Evolutionary conservation across 179 eudicot species (phyloP), one percentile per base, ranked within the genome.

Genomic region (Sideroxylon spinosum): DNA sequence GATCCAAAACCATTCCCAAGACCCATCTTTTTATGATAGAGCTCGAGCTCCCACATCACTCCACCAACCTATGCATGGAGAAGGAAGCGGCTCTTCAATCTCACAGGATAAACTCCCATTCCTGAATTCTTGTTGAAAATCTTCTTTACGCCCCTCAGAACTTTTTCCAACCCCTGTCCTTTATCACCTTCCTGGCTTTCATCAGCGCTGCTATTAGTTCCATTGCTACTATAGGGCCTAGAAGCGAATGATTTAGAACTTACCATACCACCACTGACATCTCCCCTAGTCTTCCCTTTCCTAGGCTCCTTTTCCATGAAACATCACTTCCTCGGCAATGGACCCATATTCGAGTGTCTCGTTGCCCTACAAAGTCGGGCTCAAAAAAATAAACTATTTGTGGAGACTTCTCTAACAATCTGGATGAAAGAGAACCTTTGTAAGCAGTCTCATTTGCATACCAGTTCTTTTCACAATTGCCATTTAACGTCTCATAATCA

Each of bases 251-350:
- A 85, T 61, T 73, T 88, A 2, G 81, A 80, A 53, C 83, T 78
- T 53, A 80, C 85, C 13, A 56, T 17, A 14, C 81, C 44, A 57
- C 69, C 80, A 23, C 60, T 73, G 46, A 11, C 73, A 50, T 77
- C 90, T 25, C 74, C 62, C 62, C 88, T 83, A 63, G 68, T 82
- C 71, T 81, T 90, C 22, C 93, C 95, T 78, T 93, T 93, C 76
- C 95, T 87, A 37, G 98, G 93, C 75, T 93, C 94, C 98, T 98
- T 91, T 65, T 84, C 57, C 79, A 91, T 64, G 91, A 69, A 77
- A 87, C 88, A 66, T 91, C 98, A 63, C 91, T 86, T 72, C 98
- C 95, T 17, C 98, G 98, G 59, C 80, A 93, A 78, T 93, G 95
- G 66, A 93, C 89, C 98, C 97, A 93, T 76, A 95, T 84, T 66